phyloP scores from a whole-genome alignment of 495 filamentous ascomycete genomes.

The Friedmanniomyces simplex region DNA sequence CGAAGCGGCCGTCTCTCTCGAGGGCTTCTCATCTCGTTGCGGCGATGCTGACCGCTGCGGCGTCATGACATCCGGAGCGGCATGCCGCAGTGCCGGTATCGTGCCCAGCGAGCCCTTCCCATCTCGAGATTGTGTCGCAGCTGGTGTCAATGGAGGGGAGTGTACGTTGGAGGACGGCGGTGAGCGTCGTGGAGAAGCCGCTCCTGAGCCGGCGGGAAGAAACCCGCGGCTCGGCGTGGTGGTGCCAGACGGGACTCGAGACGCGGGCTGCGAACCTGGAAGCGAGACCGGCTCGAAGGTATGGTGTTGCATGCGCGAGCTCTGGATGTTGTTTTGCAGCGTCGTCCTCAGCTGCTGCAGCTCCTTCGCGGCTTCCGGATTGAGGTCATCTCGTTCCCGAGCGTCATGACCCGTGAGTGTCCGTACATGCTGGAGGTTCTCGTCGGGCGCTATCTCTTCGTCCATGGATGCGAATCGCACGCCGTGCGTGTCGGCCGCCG shows the following conservation, averaged over 20 bases:
- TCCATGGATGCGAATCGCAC: conserved; percentile 77
- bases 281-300: conserved; percentile 79
- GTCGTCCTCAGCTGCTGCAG: conserved; percentile 61
- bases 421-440: conserved; percentile 30
- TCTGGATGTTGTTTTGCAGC: conserved; percentile 65
- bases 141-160: conserved; percentile 82
- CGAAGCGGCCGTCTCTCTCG: conserved; percentile 10
- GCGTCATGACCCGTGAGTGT: conserved; percentile 30
- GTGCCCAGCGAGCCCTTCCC: conserved; percentile 21
- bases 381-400: conserved; percentile 29
- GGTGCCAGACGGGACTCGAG: conserved; percentile 33
- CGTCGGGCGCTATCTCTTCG: conserved; percentile 61
- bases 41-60: conserved; percentile 39
- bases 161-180: conserved; percentile 55
- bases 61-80: conserved; percentile 49
- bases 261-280: conserved; percentile 43
- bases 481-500: conserved; percentile 8
- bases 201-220: conserved; percentile 32
- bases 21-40: conserved; percentile 8
- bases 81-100: conserved; percentile 1
- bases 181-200: conserved; percentile 38
- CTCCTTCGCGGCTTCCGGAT: conserved; percentile 49
- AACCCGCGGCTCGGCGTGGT: conserved; percentile 22
- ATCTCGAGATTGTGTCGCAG: conserved; percentile 55
- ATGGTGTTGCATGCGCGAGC: conserved; percentile 71